Percentiles rank a stretch among this genome's conserved stretches.
These are phyloP conservation scores for Solanum chmielewskii DNA, from an alignment of 257 asterid genomes.

Conservation along the genomic window DNA sequence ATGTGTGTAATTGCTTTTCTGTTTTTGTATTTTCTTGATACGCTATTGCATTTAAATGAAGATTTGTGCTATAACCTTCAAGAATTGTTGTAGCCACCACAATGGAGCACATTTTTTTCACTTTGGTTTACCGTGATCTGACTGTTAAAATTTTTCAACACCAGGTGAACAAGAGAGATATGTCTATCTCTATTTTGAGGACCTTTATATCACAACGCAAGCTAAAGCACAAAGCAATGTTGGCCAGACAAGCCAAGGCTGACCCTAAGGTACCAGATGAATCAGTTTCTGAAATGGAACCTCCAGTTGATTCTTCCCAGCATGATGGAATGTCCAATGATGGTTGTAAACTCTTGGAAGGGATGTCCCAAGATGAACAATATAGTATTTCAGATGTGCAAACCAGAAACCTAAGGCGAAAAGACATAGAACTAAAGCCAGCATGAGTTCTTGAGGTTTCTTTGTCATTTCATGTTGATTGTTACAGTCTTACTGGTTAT, in stretches of 20 bases:
- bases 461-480: not conserved
- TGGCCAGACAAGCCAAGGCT: slow-evolving; percentile 33
- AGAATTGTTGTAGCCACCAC: not conserved
- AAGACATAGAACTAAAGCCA: slow-evolving; percentile 39
- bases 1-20: not conserved
- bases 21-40: not conserved
- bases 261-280: slow-evolving; percentile 20
- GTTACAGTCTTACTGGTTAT: not conserved
- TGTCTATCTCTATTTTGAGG: slow-evolving; percentile 95
- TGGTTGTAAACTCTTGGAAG: slow-evolving; percentile 27
- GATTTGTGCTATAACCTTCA: not conserved
- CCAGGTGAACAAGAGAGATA: slow-evolving; percentile 90
- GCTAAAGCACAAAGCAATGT: slow-evolving; percentile 52
- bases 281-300: slow-evolving; percentile 7
- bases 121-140: not conserved
- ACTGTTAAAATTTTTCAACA: not conserved
- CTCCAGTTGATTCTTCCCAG: slow-evolving; percentile 8
- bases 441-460: slow-evolving; percentile 81
- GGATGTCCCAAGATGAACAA: slow-evolving; percentile 22
- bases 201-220: slow-evolving; percentile 50
- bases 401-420: slow-evolving; percentile 19
- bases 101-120: not conserved
- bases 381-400: slow-evolving; percentile 24
- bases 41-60: not conserved
- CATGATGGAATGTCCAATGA: slow-evolving; percentile 31